Conservation (phyloP, 192 early-diverging fungal genomes). For the Coemansia sp. region DNA sequence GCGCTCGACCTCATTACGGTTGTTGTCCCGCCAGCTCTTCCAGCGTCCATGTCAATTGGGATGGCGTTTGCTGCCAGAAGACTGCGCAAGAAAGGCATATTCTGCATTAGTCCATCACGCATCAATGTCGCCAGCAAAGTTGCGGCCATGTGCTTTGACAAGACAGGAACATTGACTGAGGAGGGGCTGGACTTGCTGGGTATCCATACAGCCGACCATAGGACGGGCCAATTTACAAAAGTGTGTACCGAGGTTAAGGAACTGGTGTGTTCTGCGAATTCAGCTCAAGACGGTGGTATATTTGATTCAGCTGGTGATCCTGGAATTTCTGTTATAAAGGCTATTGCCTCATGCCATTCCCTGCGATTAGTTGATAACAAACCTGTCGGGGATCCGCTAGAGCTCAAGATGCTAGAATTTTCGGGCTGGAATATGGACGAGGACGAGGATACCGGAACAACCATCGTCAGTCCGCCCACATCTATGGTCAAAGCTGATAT, state of each 20-base stretch:
- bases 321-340: conserved; percentile 40
- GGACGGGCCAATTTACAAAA: conserved; percentile 32
- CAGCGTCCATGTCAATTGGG: conserved; percentile 96
- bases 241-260: conserved; percentile 12
- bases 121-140: conserved; percentile 97
- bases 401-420: conserved; percentile 96
- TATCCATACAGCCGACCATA: conserved; percentile 58
- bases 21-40: conserved; percentile 92
- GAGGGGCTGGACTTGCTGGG: conserved; percentile 92
- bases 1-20: conserved; percentile 96
- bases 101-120: conserved; percentile 88
- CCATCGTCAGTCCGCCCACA: background rate
- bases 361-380: conserved; percentile 82
- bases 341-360: conserved; percentile 78
- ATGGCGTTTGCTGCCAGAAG: conserved; percentile 89
- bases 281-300: background rate
- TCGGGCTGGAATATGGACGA: conserved; percentile 91
- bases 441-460: conserved; percentile 41
- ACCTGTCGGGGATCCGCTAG: conserved; percentile 92
- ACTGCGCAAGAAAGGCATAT: conserved; percentile 76
- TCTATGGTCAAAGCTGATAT: background rate
- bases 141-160: conserved; percentile 94
- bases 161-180: conserved; percentile 96
- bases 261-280: background rate
- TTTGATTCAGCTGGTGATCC: background rate